Evolutionary conservation across 495 filamentous ascomycete genomes (phyloP).

Genomic region (Haplographium delicatum): DNA sequence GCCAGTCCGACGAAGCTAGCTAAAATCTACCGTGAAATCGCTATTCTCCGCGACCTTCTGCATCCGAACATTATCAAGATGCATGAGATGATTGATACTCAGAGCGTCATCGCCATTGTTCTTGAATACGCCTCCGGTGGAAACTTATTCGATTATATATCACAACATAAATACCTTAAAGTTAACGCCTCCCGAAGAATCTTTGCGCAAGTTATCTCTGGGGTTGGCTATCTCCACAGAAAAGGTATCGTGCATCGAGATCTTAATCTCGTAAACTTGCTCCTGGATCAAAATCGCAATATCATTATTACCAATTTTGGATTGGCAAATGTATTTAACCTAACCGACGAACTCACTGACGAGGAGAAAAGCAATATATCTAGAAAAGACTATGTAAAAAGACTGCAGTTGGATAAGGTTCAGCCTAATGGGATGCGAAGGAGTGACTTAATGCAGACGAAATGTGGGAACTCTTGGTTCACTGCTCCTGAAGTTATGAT

Average conservation of each 20-base stretch:
- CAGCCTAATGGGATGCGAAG: conserved; percentile 52
- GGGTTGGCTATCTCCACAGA: conserved; percentile 96
- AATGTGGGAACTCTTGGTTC: conserved; percentile 84
- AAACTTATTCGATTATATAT: conserved; percentile 96
- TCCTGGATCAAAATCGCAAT: conserved; percentile 93
- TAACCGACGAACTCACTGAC: conserved; percentile 78
- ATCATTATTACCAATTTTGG: conserved; percentile 99
- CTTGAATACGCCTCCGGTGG: conserved; percentile 97
- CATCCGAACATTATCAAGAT: conserved; percentile 97
- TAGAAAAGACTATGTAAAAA: conserved; percentile 79
- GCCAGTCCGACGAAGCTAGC: conserved; percentile 80
- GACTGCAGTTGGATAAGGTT: conserved; percentile 63
- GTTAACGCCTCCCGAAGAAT: conserved; percentile 83
- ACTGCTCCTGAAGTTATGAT: conserved; percentile 98
- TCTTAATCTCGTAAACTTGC: conserved; percentile 92
- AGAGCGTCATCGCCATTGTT: conserved; percentile 94
- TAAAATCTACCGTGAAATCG: conserved; percentile 96
- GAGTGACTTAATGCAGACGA: conserved; percentile 78
- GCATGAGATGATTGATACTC: conserved; percentile 97
- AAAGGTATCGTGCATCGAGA: conserved; percentile 99
- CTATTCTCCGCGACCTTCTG: conserved; percentile 76
- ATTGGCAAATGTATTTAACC: conserved; percentile 96
- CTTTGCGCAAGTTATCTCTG: conserved; percentile 94
- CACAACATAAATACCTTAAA: conserved; percentile 93
- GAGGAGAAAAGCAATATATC: conserved; percentile 84